phyloP scores from a whole-genome alignment of 2,329 filamentous ascomycete species.

The Venturia carpophila region DNA sequence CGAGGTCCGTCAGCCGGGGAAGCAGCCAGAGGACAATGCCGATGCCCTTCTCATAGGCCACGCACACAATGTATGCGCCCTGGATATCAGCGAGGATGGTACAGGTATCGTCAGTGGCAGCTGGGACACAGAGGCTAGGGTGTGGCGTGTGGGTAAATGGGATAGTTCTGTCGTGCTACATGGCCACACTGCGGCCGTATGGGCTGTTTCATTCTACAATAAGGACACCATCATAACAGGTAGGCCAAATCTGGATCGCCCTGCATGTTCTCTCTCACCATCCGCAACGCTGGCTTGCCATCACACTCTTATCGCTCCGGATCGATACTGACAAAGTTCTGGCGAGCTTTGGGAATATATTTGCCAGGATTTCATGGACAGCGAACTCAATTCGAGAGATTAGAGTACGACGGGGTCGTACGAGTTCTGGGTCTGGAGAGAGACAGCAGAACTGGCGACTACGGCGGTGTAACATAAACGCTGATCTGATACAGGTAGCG shows the following conservation, averaged over 20 bases:
- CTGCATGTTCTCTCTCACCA: neutral
- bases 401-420: too few relatives aligned
- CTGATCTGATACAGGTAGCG: conserved; percentile 52
- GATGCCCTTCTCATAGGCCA: conserved; percentile 84
- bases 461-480: neutral
- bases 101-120: conserved; percentile 79
- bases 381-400: neutral
- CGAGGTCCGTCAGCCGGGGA: conserved; percentile 69
- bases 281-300: too few relatives aligned
- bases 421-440: too few relatives aligned
- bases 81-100: conserved; percentile 68
- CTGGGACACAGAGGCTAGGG: conserved; percentile 81
- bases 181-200: conserved; percentile 76
- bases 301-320: neutral
- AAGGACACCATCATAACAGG: conserved; percentile 70
- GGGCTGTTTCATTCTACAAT: conserved; percentile 83
- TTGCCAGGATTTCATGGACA: neutral
- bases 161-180: conserved; percentile 65
- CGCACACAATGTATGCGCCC: conserved; percentile 74
- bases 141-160: conserved; percentile 85
- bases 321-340: neutral
- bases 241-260: conserved; percentile 25
- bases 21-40: conserved; percentile 63
- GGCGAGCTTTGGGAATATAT: neutral
- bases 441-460: too few relatives aligned